Conservation (phyloP, 73 alveolate genomes). For the Tetrahymena malaccensis region DNA sequence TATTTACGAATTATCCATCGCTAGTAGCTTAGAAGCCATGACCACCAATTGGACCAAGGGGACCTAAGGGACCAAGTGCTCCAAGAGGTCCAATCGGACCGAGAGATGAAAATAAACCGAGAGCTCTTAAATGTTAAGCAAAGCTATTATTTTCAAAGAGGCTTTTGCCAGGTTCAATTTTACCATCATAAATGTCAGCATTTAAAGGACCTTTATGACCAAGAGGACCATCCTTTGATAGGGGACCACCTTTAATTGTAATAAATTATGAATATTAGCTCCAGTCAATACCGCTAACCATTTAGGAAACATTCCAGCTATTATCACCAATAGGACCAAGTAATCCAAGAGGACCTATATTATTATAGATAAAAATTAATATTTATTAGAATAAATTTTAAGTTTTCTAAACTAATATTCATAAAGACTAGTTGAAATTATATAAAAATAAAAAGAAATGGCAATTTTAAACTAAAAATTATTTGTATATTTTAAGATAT, state of each 20-base stretch:
- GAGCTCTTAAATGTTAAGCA: constrained; percentile 33
- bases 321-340: not conserved
- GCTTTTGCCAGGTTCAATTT: constrained; percentile 23
- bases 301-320: not conserved
- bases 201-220: not conserved
- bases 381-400: not conserved
- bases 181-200: not conserved
- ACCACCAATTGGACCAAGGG: constrained; percentile 7
- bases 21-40: constrained; percentile 8
- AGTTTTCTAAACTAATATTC: too few species aligned
- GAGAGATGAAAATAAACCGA: constrained; percentile 26
- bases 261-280: not conserved
- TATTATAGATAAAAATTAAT: not conserved
- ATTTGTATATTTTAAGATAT: not conserved
- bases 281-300: not conserved
- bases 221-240: not conserved
- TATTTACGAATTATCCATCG: constrained; percentile 13
- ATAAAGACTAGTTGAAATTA: too few species aligned
- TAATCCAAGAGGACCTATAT: not conserved
- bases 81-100: constrained; percentile 39
- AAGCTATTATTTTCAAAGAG: constrained; percentile 5
- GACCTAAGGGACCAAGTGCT: constrained; percentile 18
- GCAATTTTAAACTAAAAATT: too few species aligned
- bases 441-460: too few species aligned
- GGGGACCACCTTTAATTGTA: not conserved